phyloP scores from a whole-genome alignment of 495 filamentous ascomycete genomes.

The Penicillium goetzii region DNA sequence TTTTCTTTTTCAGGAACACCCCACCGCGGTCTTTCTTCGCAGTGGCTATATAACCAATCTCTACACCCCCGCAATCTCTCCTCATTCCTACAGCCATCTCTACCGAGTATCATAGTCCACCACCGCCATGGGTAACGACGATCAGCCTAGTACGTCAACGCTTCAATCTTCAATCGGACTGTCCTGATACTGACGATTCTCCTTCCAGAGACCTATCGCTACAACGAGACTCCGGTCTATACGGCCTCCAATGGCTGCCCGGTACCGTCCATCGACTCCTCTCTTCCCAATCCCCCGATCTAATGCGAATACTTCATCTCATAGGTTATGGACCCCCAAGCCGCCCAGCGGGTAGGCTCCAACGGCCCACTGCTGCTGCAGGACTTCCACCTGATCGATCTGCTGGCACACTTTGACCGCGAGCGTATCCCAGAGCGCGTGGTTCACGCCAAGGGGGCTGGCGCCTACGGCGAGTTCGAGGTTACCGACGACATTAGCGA shows the following conservation, averaged over 20 bases:
- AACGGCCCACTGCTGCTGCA: slow-evolving; percentile 66
- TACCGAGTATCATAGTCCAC: neutral
- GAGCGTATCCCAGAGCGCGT: slow-evolving; percentile 73
- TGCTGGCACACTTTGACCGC: slow-evolving; percentile 70
- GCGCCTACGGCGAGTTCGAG: slow-evolving; percentile 77
- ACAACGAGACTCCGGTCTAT: slow-evolving; percentile 59
- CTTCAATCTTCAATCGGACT: neutral
- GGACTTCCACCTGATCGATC: slow-evolving; percentile 66
- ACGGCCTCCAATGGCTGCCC: slow-evolving; percentile 45
- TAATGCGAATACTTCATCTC: slow-evolving; percentile 15
- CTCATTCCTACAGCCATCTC: slow-evolving; percentile 5
- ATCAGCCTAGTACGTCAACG: slow-evolving; percentile 37
- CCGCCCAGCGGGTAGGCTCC: slow-evolving; percentile 61
- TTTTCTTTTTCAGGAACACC: slow-evolving; percentile 2
- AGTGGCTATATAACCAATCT: slow-evolving; percentile 5
- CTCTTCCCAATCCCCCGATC: slow-evolving; percentile 1
- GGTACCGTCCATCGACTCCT: slow-evolving; percentile 26
- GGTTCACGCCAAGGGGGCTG: slow-evolving; percentile 81
- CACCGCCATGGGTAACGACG: slow-evolving; percentile 43
- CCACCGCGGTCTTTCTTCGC: neutral
- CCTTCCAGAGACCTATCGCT: slow-evolving; percentile 47
- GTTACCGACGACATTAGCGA: slow-evolving; percentile 68
- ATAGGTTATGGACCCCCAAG: slow-evolving; percentile 59
- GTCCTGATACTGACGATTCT: slow-evolving; percentile 2
- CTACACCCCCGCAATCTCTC: neutral